These are phyloP conservation scores for Heliocybe sulcata DNA, from an alignment of 1,284 basidiomycete species.

Conservation along the genomic window DNA sequence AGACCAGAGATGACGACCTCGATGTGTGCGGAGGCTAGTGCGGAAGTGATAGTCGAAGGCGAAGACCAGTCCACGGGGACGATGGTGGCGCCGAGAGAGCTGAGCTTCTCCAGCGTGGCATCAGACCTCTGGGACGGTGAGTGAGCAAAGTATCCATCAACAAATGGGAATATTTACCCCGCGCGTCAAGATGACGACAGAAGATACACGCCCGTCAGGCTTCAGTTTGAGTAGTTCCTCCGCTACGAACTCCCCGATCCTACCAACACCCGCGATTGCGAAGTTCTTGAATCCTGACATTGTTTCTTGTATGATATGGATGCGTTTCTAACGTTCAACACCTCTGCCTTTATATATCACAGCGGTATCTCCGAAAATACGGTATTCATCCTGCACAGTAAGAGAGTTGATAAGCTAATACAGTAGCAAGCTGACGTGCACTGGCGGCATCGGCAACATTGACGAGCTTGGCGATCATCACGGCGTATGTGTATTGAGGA, in stretches of 20 bases:
- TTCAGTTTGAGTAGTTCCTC: constrained; percentile 16
- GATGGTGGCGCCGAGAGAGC: constrained; percentile 8
- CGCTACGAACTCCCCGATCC: constrained; percentile 14
- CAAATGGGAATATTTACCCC: neutral
- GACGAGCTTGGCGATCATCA: too few species aligned
- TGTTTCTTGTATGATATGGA: too few species aligned
- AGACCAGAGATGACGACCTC: constrained; percentile 19
- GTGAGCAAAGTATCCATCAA: neutral
- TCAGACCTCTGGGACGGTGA: neutral
- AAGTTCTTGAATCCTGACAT: constrained; percentile 19
- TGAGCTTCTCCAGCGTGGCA: neutral
- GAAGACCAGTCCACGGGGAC: constrained; percentile 10
- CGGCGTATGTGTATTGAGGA: too few species aligned
- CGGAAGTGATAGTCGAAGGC: constrained; percentile 7
- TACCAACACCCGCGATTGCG: constrained; percentile 16
- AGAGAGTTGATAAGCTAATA: too few species aligned
- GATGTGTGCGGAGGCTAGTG: constrained; percentile 10
- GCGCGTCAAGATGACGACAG: neutral
- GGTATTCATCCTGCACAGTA: too few species aligned
- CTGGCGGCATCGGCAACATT: too few species aligned
- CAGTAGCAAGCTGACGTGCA: too few species aligned
- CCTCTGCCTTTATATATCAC: too few species aligned
- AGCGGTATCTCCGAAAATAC: too few species aligned
- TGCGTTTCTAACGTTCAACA: too few species aligned
- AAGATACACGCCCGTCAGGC: neutral